Evolutionary conservation across 2,329 filamentous ascomycete genomes (phyloP), one percentile per base, ranked within the genome.

Genomic region (Fusarium camptoceras): DNA sequence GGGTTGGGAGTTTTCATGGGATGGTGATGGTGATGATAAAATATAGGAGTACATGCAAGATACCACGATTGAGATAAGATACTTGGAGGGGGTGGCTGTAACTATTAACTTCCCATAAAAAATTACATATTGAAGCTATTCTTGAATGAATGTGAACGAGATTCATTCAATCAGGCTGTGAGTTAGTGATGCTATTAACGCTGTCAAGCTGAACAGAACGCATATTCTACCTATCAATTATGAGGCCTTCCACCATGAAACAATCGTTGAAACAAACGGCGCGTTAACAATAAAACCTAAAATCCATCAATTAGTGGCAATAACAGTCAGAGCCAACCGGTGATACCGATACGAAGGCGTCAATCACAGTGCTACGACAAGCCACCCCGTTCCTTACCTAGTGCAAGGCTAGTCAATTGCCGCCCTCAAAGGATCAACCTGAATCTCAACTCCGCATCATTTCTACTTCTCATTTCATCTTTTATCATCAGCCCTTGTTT

Each of bases 1-100:
- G 44, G 50, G 22, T 42, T 48, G 20, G 25, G 50, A 50, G 53
- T 53, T 22, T 16, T 47, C 27, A 11, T 27, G 46, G 15, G 42
- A 30, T 62, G 30, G 41, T 37, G 20, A 48, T 47, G 49, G 47
- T 41, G 50, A 41, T 27, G 54, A 34, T 24, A 41, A 25, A 44
- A 50, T 14, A 49, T 20, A 24, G 27, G 60, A 55, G 43, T 65
- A 41, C 25, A 44, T 70, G 55, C 24, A 31, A 70, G 67, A 70
- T 71, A 64, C 67, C 68, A 71, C 64, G 46, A 25, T 48, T 18
- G 25, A 60, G 48, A 44, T 8, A 46, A 30, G 22, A 34, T 20
- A 39, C 10, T 28, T 18, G 24, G 42, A 22, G 44, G 18, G 43
- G 27, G 24, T 18, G 25, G 14, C 34, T 46, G 12, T 30, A 41